Percentiles rank a stretch among this genome's conserved stretches.
Conservation (phyloP, 1,139 yeast genomes). For the Pneumocystis sp. region DNA sequence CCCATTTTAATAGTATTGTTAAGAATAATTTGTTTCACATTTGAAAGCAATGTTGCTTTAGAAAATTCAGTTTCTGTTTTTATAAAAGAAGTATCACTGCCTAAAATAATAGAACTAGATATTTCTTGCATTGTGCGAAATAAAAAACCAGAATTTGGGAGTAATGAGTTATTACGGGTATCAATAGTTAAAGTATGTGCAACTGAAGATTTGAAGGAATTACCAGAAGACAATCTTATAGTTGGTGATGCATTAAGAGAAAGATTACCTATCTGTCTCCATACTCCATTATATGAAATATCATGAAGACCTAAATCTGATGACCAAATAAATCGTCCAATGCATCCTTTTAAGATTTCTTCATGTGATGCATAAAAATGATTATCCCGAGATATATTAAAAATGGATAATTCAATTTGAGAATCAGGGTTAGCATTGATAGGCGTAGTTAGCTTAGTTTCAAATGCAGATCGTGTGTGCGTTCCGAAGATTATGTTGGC, state of each 20-base stretch:
- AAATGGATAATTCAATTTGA: conserved; percentile 4
- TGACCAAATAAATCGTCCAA: conserved; percentile 1
- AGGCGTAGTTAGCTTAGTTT: conserved; percentile 36
- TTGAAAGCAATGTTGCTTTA: conserved; percentile 17
- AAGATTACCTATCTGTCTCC: conserved; percentile 43
- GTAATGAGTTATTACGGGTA: conserved; percentile 21
- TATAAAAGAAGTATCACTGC: conserved; percentile 23
- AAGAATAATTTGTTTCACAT: conserved; percentile 13
- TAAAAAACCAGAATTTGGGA: conserved; percentile 37
- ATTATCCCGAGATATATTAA: conserved; percentile 5
- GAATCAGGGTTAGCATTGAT: conserved; percentile 20
- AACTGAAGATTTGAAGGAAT: conserved; percentile 24
- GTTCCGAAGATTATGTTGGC: conserved; percentile 73
- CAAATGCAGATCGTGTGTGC: conserved; percentile 51
- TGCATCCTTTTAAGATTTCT: conserved; percentile 4
- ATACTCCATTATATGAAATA: conserved; percentile 45
- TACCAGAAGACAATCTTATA: conserved; percentile 27
- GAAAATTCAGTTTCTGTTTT: conserved; percentile 23
- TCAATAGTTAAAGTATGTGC: conserved; percentile 23
- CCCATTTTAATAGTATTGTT: conserved; percentile 19
- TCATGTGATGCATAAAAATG: conserved; percentile 11
- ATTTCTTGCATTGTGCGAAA: conserved; percentile 44
- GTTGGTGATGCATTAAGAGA: conserved; percentile 21
- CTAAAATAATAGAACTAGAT: conserved; percentile 28
- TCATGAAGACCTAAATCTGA: conserved; percentile 26